Conservation (phyloP, 2,329 filamentous ascomycete genomes). For the Aspergillus sp. region DNA sequence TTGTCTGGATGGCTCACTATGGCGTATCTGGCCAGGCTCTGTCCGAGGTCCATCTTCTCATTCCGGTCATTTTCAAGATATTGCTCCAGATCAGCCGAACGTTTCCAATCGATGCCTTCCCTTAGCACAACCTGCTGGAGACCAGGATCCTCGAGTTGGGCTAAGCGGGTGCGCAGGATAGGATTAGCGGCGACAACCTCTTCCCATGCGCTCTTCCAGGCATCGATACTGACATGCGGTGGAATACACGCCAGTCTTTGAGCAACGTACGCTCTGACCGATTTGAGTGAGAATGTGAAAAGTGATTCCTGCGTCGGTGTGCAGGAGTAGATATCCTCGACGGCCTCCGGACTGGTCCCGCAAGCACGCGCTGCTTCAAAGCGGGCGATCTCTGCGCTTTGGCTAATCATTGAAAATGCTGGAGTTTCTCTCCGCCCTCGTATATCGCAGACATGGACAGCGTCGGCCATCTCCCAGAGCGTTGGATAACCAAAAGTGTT, state of each 20-base stretch:
- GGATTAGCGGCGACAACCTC: slow-evolving; percentile 30
- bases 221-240: slow-evolving; percentile 21
- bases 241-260: slow-evolving; percentile 34
- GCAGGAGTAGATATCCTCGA: slow-evolving; percentile 35
- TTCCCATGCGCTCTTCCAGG: slow-evolving; percentile 38
- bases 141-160: slow-evolving; percentile 25
- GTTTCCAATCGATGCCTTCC: slow-evolving; percentile 22
- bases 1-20: slow-evolving; percentile 18
- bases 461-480: slow-evolving; percentile 35
- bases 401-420: slow-evolving; percentile 26
- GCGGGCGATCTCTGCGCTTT: slow-evolving; percentile 21
- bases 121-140: slow-evolving; percentile 30
- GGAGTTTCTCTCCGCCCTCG: slow-evolving; percentile 16
- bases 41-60: slow-evolving; percentile 25
- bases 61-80: slow-evolving; percentile 19
- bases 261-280: slow-evolving; percentile 36
- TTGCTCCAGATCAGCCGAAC: slow-evolving; percentile 12
- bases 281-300: slow-evolving; percentile 37
- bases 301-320: slow-evolving; percentile 36
- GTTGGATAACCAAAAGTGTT: slow-evolving; percentile 27
- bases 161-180: slow-evolving; percentile 40
- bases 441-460: slow-evolving; percentile 19
- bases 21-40: slow-evolving; percentile 27
- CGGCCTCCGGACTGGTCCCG: slow-evolving; percentile 13
- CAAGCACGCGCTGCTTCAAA: slow-evolving; percentile 30